phyloP scores from a whole-genome alignment of 176 grass and related monocot genomes.

The Miscanthus lutarioriparius region DNA sequence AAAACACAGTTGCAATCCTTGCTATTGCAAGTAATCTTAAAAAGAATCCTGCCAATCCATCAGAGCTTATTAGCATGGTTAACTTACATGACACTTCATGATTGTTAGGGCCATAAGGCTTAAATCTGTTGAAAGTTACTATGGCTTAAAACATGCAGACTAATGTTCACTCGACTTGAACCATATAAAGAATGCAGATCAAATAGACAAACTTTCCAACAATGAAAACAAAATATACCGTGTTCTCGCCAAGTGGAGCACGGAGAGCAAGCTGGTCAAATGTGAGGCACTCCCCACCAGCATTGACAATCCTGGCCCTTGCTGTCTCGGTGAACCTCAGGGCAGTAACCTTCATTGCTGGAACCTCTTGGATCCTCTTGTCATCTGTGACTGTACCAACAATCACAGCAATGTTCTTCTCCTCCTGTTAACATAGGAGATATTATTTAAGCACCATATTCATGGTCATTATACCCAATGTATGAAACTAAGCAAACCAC shows the following conservation, averaged over 20 bases:
- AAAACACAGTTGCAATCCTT: not conserved
- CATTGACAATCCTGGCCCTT: conserved; percentile 77
- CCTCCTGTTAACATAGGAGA: conserved; percentile 23
- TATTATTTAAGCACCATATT: not conserved
- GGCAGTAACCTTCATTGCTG: conserved; percentile 80
- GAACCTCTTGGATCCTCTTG: conserved; percentile 78
- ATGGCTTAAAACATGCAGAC: no score
- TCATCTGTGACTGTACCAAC: conserved; percentile 87
- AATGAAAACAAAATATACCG: conserved; percentile 39
- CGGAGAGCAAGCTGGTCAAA: conserved; percentile 93
- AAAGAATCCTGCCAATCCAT: not conserved
- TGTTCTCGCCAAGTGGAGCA: conserved; percentile 71
- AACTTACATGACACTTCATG: no score
- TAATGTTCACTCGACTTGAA: no score
- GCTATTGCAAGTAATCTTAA: not conserved
- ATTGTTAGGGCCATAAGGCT: no score
- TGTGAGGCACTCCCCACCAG: conserved; percentile 87
- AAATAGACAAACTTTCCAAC: not conserved
- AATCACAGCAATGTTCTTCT: conserved; percentile 77
- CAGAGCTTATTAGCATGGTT: not conserved
- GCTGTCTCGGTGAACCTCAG: conserved; percentile 83
- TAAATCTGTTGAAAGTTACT: no score
- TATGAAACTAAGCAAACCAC: no score
- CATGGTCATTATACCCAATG: not conserved
- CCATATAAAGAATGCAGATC: not conserved